Evolutionary conservation across 768 basidiomycete species (phyloP), one percentile per base, ranked within the genome.

Genomic region (Lactifluus hygrophoroides): DNA sequence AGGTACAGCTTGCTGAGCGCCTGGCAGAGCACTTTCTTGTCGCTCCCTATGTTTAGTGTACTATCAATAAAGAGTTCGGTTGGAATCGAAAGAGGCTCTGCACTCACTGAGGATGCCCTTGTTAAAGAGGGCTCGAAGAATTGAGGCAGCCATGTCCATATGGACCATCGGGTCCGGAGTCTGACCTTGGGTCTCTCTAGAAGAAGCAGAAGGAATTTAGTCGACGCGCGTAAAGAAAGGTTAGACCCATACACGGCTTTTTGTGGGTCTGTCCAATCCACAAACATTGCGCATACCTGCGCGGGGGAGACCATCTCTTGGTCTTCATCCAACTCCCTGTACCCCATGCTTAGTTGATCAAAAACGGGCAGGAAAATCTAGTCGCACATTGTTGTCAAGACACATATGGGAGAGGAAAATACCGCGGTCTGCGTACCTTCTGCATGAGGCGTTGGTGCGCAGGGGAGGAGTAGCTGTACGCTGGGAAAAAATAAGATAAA

Each of bases 181-280:
- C 23, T 74, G 73, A 8, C 75, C 75, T 13, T 70, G 72, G 10
- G 76, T 64, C 43, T 76, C 76, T 25, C 80, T 80, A 21, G 14
- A 56, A 7, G 64, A 17, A 3, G 19, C 3, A 38, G 34, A 38
- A 55, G 21, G 58, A 53, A 37, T 10, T 27, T n/a, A 55, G 30
- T 57, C 8, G 50, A 5, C 51, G 40, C 50, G 40, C 19, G 34
- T 4, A 27, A 49, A 44, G 8, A 5, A 10, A 43, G 21, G 46
- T n/a, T 11, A 14, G 74, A 72, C 67, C 72, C 75, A 75, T 66
- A 80, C 67, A 81, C 77, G 35, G 80, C 78, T 66, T 89, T 91
- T 66, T 81, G 76, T 0, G 90, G 88, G 67, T 94, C 86, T 3
- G 88, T 90, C 92, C 93, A 95, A 63, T 94, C 91, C 2, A 86